Evolutionary conservation across 139 green algal species (phyloP).

Genomic region (Haematococcus sp.): DNA sequence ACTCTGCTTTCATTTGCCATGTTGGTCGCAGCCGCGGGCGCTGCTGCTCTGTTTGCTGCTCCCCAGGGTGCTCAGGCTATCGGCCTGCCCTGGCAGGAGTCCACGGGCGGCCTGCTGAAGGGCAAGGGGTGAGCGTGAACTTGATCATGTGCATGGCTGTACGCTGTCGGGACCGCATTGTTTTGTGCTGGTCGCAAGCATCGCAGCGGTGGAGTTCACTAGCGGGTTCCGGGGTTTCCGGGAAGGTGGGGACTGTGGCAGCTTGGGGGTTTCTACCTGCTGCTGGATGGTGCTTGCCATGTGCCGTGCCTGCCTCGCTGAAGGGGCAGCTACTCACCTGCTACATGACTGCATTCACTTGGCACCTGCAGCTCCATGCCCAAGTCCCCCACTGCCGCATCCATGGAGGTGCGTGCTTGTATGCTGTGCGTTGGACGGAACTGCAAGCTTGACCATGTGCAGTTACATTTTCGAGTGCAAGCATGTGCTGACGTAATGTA

Average conservation of each 20-base stretch:
- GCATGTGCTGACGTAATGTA: no score
- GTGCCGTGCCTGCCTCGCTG: no score
- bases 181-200: no score
- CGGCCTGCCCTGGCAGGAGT: slow-evolving; percentile 22
- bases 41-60: slow-evolving; percentile 9
- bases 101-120: slow-evolving; percentile 22
- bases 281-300: background rate
- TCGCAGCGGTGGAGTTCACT: no score
- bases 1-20: background rate
- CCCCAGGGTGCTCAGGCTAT: slow-evolving; percentile 16
- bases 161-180: no score
- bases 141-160: no score
- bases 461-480: no score
- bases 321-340: background rate
- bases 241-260: background rate
- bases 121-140: no score
- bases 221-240: no score
- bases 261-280: background rate
- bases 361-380: slow-evolving; percentile 14
- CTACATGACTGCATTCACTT: background rate
- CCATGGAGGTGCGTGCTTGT: slow-evolving; percentile 14
- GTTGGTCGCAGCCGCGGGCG: slow-evolving; percentile 16
- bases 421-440: no score
- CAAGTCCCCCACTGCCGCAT: slow-evolving; percentile 29
- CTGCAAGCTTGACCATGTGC: no score